phyloP scores from a whole-genome alignment of 2,329 filamentous ascomycete species.

The Colletotrichum sojae region DNA sequence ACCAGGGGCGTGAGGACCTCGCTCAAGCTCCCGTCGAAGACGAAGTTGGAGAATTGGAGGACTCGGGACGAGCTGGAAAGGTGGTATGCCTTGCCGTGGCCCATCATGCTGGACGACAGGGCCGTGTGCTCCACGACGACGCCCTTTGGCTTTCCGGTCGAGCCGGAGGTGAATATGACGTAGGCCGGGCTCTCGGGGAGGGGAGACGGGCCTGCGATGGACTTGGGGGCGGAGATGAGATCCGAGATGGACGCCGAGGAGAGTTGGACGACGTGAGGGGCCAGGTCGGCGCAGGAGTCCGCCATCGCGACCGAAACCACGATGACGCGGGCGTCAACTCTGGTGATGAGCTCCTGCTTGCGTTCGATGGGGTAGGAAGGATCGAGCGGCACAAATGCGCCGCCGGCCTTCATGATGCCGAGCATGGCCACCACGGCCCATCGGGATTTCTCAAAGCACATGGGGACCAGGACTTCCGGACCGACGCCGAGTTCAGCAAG shows the following conservation, averaged over 20 bases:
- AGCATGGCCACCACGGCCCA: conserved; percentile 46
- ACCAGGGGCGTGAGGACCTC: conserved; percentile 21
- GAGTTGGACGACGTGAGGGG: conserved; percentile 6
- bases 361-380: conserved; percentile 35
- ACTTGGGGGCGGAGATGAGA: neutral
- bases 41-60: conserved; percentile 38
- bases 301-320: neutral
- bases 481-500: conserved; percentile 1
- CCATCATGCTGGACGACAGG: conserved; percentile 43
- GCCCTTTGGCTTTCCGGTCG: conserved; percentile 69
- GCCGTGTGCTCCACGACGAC: conserved; percentile 55
- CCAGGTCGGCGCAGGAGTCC: conserved; percentile 41
- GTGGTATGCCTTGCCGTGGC: neutral
- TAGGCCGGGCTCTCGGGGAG: conserved; percentile 33
- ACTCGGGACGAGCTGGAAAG: neutral
- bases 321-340: neutral
- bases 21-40: conserved; percentile 36
- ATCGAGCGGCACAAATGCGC: conserved; percentile 44
- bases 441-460: conserved; percentile 49
- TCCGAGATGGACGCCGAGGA: neutral
- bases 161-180: conserved; percentile 71
- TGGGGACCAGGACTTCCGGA: conserved; percentile 41
- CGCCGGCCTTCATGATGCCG: conserved; percentile 46
- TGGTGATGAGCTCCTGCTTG: conserved; percentile 19
- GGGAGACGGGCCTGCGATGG: neutral